A percentile compares a stretch with the other conserved stretches of the same genome.
These are phyloP conservation scores for Chaetomium sp. DNA, from an alignment of 2,329 filamentous ascomycete species.

Conservation along the genomic window DNA sequence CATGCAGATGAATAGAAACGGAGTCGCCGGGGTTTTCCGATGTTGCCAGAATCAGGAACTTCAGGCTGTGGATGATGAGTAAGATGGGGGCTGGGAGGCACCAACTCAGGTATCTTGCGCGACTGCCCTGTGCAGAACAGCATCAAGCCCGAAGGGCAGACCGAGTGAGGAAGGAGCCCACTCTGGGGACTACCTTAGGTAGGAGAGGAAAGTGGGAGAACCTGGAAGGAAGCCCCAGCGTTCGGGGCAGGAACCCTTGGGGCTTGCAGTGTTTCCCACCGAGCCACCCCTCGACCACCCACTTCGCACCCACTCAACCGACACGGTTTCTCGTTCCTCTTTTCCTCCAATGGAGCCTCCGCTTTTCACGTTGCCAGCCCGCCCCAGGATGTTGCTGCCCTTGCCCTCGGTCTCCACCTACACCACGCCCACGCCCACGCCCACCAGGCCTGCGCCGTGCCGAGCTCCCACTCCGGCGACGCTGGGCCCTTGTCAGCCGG, in stretches of 20 bases:
- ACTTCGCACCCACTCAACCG: background rate
- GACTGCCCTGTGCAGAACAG: conserved; percentile 20
- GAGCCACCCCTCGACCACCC: background rate
- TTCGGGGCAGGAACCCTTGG: conserved; percentile 7
- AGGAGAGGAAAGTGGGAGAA: conserved; percentile 18
- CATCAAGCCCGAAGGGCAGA: conserved; percentile 21
- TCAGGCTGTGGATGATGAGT: background rate
- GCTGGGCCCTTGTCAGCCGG: conserved; percentile 17
- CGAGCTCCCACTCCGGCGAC: conserved; percentile 27
- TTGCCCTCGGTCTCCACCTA: conserved; percentile 19
- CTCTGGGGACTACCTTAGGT: background rate
- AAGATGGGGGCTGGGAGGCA: conserved; percentile 8
- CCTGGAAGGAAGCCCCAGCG: background rate
- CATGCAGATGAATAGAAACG: background rate
- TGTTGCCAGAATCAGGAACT: conserved; percentile 20
- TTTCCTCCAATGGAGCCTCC: conserved; percentile 19
- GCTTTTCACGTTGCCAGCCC: conserved; percentile 13
- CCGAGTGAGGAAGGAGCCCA: conserved; percentile 29
- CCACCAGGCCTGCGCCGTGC: conserved; percentile 9
- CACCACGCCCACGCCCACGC: conserved; percentile 17
- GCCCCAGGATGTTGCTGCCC: conserved; percentile 10
- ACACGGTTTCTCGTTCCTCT: background rate
- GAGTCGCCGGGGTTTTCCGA: conserved; percentile 24
- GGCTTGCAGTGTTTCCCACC: conserved; percentile 7
- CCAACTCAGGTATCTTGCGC: conserved; percentile 17